Conservation (phyloP, 257 asterid species). For the Eustoma russellianum region DNA sequence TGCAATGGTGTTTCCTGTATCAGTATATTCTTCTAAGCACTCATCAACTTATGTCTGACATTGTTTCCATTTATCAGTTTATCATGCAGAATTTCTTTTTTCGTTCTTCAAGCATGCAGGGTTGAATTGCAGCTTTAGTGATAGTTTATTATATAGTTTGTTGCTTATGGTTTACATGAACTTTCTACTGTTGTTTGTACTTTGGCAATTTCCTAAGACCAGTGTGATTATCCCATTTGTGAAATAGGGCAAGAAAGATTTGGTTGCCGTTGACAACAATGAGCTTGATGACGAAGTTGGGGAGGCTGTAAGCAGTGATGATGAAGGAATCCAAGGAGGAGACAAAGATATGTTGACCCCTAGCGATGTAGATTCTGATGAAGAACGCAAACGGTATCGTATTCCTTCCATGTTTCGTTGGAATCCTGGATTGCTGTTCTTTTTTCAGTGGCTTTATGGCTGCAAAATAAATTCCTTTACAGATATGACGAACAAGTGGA, state of each 20-base stretch:
- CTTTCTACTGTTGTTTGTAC: too few relatives aligned
- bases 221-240: neutral
- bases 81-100: too few relatives aligned
- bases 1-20: neutral
- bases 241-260: conserved; percentile 67
- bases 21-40: neutral
- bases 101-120: too few relatives aligned
- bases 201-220: too few relatives aligned
- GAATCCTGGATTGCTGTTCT: conserved; percentile 4
- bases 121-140: too few relatives aligned
- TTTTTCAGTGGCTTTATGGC: neutral
- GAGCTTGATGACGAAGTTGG: conserved; percentile 58
- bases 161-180: too few relatives aligned
- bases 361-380: conserved; percentile 85
- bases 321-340: conserved; percentile 39
- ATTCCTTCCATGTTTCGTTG: conserved; percentile 5
- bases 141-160: too few relatives aligned
- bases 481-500: conserved; percentile 75
- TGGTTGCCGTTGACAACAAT: conserved; percentile 70
- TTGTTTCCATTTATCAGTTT: too few relatives aligned
- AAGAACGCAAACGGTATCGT: conserved; percentile 59
- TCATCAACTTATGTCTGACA: too few relatives aligned
- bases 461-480: conserved; percentile 18
- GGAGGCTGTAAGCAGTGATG: conserved; percentile 40
- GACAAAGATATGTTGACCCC: conserved; percentile 25